Conservation (phyloP, 1,139 yeast genomes). For the Magnusiomyces paraingens region DNA sequence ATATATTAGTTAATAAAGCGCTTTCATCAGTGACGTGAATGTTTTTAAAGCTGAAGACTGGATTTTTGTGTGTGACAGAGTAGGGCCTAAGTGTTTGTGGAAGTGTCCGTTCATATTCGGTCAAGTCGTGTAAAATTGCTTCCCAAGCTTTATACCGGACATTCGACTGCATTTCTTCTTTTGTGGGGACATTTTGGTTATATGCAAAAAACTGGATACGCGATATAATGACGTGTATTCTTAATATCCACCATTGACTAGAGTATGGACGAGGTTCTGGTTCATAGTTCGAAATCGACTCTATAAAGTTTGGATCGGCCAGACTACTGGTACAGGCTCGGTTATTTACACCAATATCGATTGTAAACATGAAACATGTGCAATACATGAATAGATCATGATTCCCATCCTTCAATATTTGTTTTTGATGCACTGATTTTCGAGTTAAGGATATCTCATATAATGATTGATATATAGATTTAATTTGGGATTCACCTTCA, state of each 20-base stretch:
- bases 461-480: too few relatives aligned
- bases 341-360: slow-evolving; percentile 10
- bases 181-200: slow-evolving; percentile 7
- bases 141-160: slow-evolving; percentile 10
- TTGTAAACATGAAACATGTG: slow-evolving; percentile 9
- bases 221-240: slow-evolving; percentile 6
- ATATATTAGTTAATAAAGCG: slow-evolving; percentile 8
- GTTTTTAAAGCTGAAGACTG: not conserved
- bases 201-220: slow-evolving; percentile 11
- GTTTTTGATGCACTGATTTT: slow-evolving; percentile 1
- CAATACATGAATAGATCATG: slow-evolving; percentile 9
- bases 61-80: not conserved
- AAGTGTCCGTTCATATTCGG: slow-evolving; percentile 9
- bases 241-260: slow-evolving; percentile 14
- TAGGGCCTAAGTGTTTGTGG: slow-evolving; percentile 14
- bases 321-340: slow-evolving; percentile 8
- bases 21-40: slow-evolving; percentile 10
- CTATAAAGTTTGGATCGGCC: slow-evolving; percentile 10
- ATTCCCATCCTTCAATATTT: slow-evolving; percentile 2
- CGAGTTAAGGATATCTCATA: not conserved
- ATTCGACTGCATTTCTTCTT: slow-evolving; percentile 7
- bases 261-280: slow-evolving; percentile 10
- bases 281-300: slow-evolving; percentile 6
- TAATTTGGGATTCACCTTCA: too few relatives aligned
- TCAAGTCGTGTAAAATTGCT: slow-evolving; percentile 8